These are phyloP conservation scores for Aspergillus proliferans DNA, from an alignment of 2,329 filamentous ascomycete species.

Conservation along the genomic window DNA sequence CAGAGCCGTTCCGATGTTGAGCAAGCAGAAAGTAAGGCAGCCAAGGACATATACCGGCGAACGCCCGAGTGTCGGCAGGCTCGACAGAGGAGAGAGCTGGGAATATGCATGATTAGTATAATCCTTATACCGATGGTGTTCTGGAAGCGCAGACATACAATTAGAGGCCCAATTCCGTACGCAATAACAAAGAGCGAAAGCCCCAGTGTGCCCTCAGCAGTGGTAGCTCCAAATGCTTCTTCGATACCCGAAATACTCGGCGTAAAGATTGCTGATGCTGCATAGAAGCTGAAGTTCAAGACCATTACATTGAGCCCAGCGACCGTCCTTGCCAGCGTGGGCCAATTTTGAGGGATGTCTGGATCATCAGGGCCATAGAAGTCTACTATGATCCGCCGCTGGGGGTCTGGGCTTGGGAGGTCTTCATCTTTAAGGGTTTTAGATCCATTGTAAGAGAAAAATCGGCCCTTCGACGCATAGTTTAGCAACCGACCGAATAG, in stretches of 20 bases:
- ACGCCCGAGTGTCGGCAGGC: slow-evolving; percentile 7
- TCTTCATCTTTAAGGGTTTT: too few species aligned
- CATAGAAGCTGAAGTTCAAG: slow-evolving; percentile 10
- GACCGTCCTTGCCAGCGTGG: too few species aligned
- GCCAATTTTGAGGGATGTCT: too few species aligned
- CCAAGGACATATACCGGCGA: slow-evolving; percentile 9
- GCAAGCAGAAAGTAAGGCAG: slow-evolving; percentile 6
- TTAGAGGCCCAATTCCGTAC: slow-evolving; percentile 23
- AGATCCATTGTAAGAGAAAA: too few species aligned
- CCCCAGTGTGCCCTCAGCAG: slow-evolving; percentile 50
- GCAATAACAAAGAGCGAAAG: slow-evolving; percentile 59
- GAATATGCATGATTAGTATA: too few species aligned
- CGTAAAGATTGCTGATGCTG: slow-evolving; percentile 40
- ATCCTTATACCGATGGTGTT: too few species aligned
- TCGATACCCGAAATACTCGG: slow-evolving; percentile 46
- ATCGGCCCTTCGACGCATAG: too few species aligned
- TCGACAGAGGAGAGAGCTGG: slow-evolving; percentile 3
- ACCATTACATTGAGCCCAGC: slow-evolving; percentile 2
- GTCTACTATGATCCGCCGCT: too few species aligned
- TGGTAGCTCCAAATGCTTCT: slow-evolving; percentile 47
- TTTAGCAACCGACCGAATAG: too few species aligned
- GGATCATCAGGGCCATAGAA: too few species aligned
- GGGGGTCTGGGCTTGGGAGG: too few species aligned
- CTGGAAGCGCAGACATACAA: slow-evolving; percentile 1
- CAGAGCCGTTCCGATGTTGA: slow-evolving; percentile 9